phyloP scores from a whole-genome alignment of 495 filamentous ascomycete species.

The Aspergillus wentii region DNA sequence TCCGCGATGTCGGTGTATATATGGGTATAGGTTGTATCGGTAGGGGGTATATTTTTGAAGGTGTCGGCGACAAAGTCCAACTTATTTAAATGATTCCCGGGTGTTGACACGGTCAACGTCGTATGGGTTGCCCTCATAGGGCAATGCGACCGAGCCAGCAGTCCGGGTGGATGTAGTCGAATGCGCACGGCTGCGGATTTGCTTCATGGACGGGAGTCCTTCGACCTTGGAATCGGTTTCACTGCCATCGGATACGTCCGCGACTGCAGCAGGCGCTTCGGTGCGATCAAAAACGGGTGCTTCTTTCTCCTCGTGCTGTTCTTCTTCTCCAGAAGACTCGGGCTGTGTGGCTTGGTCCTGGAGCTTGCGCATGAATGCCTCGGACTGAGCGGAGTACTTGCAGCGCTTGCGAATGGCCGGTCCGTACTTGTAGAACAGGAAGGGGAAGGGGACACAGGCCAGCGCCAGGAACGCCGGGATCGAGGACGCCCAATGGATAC shows the following conservation, averaged over 20 bases:
- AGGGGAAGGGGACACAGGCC: conserved; percentile 72
- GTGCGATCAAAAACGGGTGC: conserved; percentile 30
- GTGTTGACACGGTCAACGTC: conserved; percentile 44
- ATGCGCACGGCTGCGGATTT: conserved; percentile 26
- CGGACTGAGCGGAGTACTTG: conserved; percentile 63
- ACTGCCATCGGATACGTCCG: conserved; percentile 18
- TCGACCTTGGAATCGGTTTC: conserved; percentile 18
- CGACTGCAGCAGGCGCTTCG: conserved; percentile 29
- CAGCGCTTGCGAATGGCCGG: conserved; percentile 58
- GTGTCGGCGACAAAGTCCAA: too few species aligned
- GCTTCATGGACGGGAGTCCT: conserved; percentile 15
- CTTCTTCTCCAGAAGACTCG: conserved; percentile 7
- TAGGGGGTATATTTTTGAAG: background rate
- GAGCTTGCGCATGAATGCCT: conserved; percentile 43
- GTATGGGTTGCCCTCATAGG: conserved; percentile 43
- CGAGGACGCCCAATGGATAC: conserved; percentile 75
- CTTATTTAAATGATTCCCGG: conserved; percentile 35
- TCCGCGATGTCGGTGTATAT: conserved; percentile 4
- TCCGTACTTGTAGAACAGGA: conserved; percentile 78
- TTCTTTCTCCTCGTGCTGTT: conserved; percentile 9
- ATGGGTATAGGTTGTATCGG: conserved; percentile 1
- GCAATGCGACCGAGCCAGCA: conserved; percentile 19
- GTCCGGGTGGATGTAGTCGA: conserved; percentile 28
- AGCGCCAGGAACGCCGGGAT: conserved; percentile 76
- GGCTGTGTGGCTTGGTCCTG: conserved; percentile 21